These are phyloP conservation scores for Tetrapisispora phaffii DNA, from an alignment of 805 yeast genomes.

Conservation along the genomic window DNA sequence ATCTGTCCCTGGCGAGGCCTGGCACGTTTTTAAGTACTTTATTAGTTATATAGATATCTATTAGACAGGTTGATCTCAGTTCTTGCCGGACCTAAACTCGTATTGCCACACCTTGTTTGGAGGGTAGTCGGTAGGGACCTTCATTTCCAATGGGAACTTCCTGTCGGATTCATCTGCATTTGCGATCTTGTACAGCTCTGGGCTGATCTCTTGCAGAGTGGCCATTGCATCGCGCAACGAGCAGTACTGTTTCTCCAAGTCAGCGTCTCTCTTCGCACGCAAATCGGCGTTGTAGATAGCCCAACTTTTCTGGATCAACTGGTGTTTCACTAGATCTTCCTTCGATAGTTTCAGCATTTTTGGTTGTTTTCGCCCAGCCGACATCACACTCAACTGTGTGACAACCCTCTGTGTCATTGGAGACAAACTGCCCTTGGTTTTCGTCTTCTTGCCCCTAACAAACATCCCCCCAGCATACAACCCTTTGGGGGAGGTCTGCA, in stretches of 20 bases:
- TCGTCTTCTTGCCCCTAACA: constrained; percentile 44
- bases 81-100: background rate
- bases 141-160: constrained; percentile 72
- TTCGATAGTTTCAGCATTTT: constrained; percentile 53
- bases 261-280: constrained; percentile 33
- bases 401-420: constrained; percentile 41
- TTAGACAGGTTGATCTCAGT: too few species aligned
- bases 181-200: constrained; percentile 53
- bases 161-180: constrained; percentile 44
- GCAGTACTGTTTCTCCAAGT: constrained; percentile 50
- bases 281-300: constrained; percentile 45
- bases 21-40: background rate
- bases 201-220: constrained; percentile 44
- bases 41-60: too few species aligned
- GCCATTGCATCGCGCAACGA: constrained; percentile 64
- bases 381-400: constrained; percentile 61
- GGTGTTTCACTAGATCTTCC: constrained; percentile 81
- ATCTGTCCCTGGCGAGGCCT: background rate
- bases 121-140: constrained; percentile 86
- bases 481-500: background rate
- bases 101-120: constrained; percentile 38
- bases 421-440: constrained; percentile 30
- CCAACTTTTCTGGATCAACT: constrained; percentile 80
- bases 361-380: constrained; percentile 86
- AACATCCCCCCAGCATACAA: constrained; percentile 12